Percentiles rank a stretch among this genome's conserved stretches.
Conservation (phyloP, 1,284 basidiomycete genomes). For the Schizophyllum commune region DNA sequence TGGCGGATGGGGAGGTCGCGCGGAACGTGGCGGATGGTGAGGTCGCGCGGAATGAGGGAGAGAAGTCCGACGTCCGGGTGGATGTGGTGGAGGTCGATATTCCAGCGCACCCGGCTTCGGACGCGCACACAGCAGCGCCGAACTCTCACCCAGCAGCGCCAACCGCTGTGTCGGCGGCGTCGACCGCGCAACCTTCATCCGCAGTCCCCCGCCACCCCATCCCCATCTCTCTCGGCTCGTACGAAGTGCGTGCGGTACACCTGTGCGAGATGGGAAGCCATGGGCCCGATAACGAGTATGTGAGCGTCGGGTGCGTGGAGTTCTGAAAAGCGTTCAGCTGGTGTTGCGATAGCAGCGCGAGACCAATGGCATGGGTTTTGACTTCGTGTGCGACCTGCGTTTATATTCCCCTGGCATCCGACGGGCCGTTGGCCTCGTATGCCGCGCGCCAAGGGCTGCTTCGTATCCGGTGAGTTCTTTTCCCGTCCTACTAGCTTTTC, state of each 20-base stretch:
- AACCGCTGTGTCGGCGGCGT: background rate
- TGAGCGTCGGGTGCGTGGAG: constrained; percentile 27
- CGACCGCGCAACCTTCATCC: background rate
- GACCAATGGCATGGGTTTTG: no score
- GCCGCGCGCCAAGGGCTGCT: no score
- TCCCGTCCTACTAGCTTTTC: no score
- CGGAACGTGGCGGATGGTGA: background rate
- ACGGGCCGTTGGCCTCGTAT: no score
- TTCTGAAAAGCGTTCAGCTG: background rate
- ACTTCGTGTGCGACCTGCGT: no score
- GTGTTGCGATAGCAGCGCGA: background rate
- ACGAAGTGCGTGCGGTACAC: constrained; percentile 42
- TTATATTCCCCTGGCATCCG: no score
- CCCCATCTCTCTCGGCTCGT: constrained; percentile 36
- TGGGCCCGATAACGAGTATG: constrained; percentile 47
- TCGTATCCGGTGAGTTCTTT: no score
- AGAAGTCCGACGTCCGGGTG: no score
- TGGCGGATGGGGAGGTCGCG: background rate
- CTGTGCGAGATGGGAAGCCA: constrained; percentile 57
- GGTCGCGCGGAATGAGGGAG: constrained; percentile 1
- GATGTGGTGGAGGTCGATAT: no score
- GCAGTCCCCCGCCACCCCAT: constrained; percentile 9
- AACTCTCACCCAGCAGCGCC: no score
- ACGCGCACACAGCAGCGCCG: no score
- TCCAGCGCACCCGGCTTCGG: no score